A percentile compares a stretch with the other conserved stretches of the same genome.
These are phyloP conservation scores for Huntiella abstrusa DNA, from an alignment of 2,329 filamentous ascomycete species.

Conservation along the genomic window DNA sequence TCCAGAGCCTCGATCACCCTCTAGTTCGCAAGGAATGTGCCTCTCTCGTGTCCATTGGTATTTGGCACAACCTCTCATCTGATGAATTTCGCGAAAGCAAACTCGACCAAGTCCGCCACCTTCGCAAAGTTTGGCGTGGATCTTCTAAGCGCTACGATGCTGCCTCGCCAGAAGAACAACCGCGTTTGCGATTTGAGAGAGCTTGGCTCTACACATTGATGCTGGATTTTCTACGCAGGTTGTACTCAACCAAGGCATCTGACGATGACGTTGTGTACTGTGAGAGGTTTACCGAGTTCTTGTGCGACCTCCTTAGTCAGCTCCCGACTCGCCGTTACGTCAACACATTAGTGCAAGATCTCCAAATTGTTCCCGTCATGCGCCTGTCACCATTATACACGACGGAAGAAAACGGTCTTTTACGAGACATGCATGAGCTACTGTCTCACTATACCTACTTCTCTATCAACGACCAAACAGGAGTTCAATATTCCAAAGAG, in stretches of 20 bases:
- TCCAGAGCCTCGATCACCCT: conserved; percentile 78
- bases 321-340: conserved; percentile 85
- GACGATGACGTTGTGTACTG: conserved; percentile 59
- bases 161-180: conserved; percentile 61
- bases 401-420: conserved; percentile 51
- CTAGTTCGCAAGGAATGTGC: conserved; percentile 92
- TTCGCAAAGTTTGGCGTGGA: conserved; percentile 83
- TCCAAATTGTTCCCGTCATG: conserved; percentile 65
- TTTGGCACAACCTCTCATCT: conserved; percentile 82
- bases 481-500: conserved; percentile 49
- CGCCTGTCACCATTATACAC: conserved; percentile 61
- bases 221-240: conserved; percentile 58
- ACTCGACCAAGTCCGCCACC: conserved; percentile 51
- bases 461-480: conserved; percentile 78
- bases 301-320: conserved; percentile 82
- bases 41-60: conserved; percentile 79
- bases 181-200: conserved; percentile 71
- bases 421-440: conserved; percentile 66
- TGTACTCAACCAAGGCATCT: conserved; percentile 40
- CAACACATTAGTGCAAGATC: conserved; percentile 68
- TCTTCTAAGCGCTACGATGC: conserved; percentile 71
- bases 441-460: conserved; percentile 77
- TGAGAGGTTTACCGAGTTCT: conserved; percentile 80
- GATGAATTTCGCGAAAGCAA: conserved; percentile 54
- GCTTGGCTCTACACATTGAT: conserved; percentile 82